phyloP scores from a whole-genome alignment of 805 yeast species.

The Saccharomycodes ludwigii region DNA sequence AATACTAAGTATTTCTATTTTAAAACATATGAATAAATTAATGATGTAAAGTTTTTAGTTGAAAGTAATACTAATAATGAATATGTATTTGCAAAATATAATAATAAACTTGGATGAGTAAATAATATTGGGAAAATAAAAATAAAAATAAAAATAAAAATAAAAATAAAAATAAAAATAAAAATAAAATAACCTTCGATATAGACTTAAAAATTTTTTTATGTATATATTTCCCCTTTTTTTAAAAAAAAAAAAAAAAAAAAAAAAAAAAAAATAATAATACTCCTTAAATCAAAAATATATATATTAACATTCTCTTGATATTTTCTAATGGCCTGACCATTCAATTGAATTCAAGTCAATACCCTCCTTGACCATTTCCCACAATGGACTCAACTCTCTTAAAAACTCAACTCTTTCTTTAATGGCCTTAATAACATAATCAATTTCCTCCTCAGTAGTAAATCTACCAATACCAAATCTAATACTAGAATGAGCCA shows the following conservation, averaged over 20 bases:
- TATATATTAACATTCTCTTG: too few relatives aligned
- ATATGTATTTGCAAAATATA: too few relatives aligned
- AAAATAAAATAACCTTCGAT: background rate
- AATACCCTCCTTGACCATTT: slow-evolving; percentile 98
- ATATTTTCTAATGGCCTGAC: slow-evolving; percentile 73
- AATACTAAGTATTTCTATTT: too few relatives aligned
- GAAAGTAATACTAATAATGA: too few relatives aligned
- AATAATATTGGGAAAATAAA: background rate
- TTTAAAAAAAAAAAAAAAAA: background rate
- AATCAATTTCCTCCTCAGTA: slow-evolving; percentile 91
- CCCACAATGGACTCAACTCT: slow-evolving; percentile 94
- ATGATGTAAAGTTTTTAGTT: too few relatives aligned
- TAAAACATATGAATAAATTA: too few relatives aligned
- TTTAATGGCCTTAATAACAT: slow-evolving; percentile 76
- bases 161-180: background rate
- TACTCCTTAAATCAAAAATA: too few relatives aligned
- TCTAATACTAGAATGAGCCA: slow-evolving; percentile 96
- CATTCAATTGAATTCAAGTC: slow-evolving; percentile 90
- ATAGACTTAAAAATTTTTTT: slow-evolving; percentile 9
- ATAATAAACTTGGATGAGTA: too few relatives aligned
- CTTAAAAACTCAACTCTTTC: slow-evolving; percentile 87
- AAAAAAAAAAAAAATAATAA: background rate
- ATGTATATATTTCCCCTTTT: slow-evolving; percentile 3
- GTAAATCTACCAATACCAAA: slow-evolving; percentile 97
- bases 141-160: background rate